Evolutionary conservation across 768 basidiomycete genomes (phyloP), one percentile per base, ranked within the genome.

Genomic region (Leccinum sublutescens): DNA sequence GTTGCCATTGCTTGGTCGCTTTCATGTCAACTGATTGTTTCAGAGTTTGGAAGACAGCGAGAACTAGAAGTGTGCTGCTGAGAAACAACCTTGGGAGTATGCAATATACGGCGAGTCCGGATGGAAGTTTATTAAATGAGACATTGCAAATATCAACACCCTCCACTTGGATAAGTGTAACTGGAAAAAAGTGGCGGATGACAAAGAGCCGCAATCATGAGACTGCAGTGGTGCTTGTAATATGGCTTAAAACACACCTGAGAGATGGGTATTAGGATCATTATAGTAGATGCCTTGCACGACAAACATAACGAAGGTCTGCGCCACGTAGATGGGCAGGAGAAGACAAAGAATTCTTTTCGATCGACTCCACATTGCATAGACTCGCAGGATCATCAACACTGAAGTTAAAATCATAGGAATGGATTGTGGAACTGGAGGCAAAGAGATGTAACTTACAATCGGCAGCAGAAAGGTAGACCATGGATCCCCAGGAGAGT

Each of bases 381-480:
- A 64, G 1, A 64, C 62, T 0, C 59, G 48, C 9, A 65, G 23
- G 10, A 65, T 45, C 63, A 65, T 65, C 14, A 64, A 12, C 1
- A 64, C 64, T 65, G 3, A n/a, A 43, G 17, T n/a, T n/a, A 2
- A 31, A 36, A 27, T 2, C 2, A 25, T 29, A 15, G 6, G 21
- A 5, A 50, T 25, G 15, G 14, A 21, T 4, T 29, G n/a, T 5
- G 15, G 8, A 21, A 19, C 23, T 9, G 2, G 9, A 29, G 29
- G 29, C 0, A 6, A 12, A 4, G 5, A 2, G 3, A 19, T 10
- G 17, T 17, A 31, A 52, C 64, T 43, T 10, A 65, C 64, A 48
- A 48, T 65, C 63, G 5, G 57, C 50, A 45, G 50, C 57, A 50
- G 50, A 45, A 49, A 62, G 19, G 40, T 59, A 65, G 23, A 65